Conservation (phyloP, 495 filamentous ascomycete genomes). For the Gamarada debralockiae region DNA sequence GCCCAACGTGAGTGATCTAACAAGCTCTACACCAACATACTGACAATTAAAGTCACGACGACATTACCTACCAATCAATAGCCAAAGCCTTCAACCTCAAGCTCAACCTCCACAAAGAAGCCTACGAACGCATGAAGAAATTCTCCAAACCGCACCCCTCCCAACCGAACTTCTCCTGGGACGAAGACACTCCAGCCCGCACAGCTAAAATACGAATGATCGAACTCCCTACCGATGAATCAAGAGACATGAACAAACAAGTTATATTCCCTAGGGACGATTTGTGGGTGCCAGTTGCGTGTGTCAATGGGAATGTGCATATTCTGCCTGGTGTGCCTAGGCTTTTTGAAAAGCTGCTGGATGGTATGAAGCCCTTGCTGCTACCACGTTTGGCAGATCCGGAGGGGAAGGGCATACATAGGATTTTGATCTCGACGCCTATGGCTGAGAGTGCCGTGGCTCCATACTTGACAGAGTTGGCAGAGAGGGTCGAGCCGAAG, state of each 20-base stretch:
- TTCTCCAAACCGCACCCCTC: conserved; percentile 67
- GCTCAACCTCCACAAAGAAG: conserved; percentile 68
- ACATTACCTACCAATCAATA: conserved; percentile 94
- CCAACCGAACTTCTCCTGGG: conserved; percentile 79
- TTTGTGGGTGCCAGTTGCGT: conserved; percentile 83
- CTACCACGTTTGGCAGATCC: conserved; percentile 69
- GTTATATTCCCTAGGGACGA: conserved; percentile 74
- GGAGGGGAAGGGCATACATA: conserved; percentile 70
- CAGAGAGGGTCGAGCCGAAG: conserved; percentile 59
- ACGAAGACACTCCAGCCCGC: conserved; percentile 70
- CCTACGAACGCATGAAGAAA: conserved; percentile 77
- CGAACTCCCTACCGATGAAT: conserved; percentile 70
- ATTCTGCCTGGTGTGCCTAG: conserved; percentile 88
- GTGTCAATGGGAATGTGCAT: conserved; percentile 90
- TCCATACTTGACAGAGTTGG: conserved; percentile 74
- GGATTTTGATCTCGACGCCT: conserved; percentile 82
- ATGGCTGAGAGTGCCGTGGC: conserved; percentile 82
- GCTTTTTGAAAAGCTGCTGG: conserved; percentile 74
- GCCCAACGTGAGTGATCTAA: conserved; percentile 64
- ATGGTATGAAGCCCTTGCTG: conserved; percentile 67
- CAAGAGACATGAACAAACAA: conserved; percentile 54
- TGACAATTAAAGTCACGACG: conserved; percentile 73
- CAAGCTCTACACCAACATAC: neutral
- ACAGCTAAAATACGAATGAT: conserved; percentile 88
- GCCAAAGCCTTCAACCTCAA: conserved; percentile 81